Conservation (phyloP, 2,329 filamentous ascomycete species). For the Periconia macrospinosa region DNA sequence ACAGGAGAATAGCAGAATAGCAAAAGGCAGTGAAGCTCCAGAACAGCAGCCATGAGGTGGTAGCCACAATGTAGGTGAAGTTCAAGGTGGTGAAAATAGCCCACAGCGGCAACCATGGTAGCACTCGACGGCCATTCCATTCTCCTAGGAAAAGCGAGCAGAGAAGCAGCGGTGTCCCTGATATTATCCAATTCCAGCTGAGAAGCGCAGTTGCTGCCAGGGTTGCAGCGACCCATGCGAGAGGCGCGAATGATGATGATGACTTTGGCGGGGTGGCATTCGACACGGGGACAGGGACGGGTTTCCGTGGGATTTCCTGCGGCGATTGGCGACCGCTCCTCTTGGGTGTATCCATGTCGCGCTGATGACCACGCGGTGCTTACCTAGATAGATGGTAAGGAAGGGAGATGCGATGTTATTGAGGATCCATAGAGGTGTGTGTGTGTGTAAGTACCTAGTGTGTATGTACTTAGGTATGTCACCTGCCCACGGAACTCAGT, state of each 20-base stretch:
- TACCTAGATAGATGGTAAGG: background rate
- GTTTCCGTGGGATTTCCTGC: background rate
- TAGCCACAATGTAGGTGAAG: slow-evolving; percentile 49
- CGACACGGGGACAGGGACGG: background rate
- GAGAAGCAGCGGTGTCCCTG: slow-evolving; percentile 45
- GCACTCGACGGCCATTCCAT: slow-evolving; percentile 41
- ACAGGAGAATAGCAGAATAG: slow-evolving; percentile 47
- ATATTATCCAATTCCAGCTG: slow-evolving; percentile 42
- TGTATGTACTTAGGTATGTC: too few species aligned
- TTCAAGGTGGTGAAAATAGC: slow-evolving; percentile 51
- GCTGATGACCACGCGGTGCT: background rate
- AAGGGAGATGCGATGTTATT: background rate
- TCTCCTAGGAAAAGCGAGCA: slow-evolving; percentile 42
- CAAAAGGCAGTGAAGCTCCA: slow-evolving; percentile 47
- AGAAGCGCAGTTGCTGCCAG: background rate
- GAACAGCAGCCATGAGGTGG: slow-evolving; percentile 58
- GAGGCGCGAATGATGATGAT: background rate
- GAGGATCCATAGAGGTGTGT: background rate
- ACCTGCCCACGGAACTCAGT: too few species aligned
- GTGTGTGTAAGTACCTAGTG: background rate
- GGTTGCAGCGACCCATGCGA: slow-evolving; percentile 1
- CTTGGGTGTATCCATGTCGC: background rate
- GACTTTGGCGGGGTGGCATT: background rate
- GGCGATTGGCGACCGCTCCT: background rate
- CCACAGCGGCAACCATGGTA: slow-evolving; percentile 52